Evolutionary conservation across 345 rosid genomes (phyloP).

Genomic region (Syzygium aqueum): DNA sequence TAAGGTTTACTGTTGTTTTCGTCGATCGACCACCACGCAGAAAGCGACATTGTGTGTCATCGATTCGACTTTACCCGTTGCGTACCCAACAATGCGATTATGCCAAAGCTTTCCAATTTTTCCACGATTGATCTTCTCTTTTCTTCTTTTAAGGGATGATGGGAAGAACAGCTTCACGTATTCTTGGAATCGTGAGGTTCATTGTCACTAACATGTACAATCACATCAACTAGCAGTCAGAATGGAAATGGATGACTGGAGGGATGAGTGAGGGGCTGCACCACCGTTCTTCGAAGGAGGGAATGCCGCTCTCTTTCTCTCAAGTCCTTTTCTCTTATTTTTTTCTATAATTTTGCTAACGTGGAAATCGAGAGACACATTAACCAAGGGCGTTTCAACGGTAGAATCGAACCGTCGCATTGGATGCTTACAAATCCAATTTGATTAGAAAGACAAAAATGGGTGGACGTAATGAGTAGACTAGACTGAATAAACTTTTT

Average conservation of each 20-base stretch:
- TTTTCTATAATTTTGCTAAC: background rate
- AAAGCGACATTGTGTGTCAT: background rate
- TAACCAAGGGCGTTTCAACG: background rate
- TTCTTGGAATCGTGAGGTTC: background rate
- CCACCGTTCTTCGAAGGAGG: background rate
- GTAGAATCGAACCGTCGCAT: background rate
- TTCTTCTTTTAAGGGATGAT: background rate
- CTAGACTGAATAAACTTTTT: background rate
- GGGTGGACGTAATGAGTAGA: background rate
- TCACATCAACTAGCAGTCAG: background rate
- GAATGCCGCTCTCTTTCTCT: background rate
- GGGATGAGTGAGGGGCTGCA: background rate
- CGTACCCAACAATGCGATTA: background rate
- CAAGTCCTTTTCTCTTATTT: background rate
- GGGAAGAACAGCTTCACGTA: background rate
- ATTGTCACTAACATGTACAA: background rate
- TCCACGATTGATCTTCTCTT: background rate
- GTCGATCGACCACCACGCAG: background rate
- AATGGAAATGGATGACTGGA: background rate
- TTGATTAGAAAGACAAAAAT: background rate
- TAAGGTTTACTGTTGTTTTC: background rate
- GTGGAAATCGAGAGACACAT: background rate
- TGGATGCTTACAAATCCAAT: background rate
- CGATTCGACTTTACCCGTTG: background rate
- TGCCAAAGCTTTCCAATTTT: background rate